Base-by-base conservation (phyloP, 2,329 filamentous ascomycete genomes). In the Cladosporium austrohemisphaericum region DNA sequence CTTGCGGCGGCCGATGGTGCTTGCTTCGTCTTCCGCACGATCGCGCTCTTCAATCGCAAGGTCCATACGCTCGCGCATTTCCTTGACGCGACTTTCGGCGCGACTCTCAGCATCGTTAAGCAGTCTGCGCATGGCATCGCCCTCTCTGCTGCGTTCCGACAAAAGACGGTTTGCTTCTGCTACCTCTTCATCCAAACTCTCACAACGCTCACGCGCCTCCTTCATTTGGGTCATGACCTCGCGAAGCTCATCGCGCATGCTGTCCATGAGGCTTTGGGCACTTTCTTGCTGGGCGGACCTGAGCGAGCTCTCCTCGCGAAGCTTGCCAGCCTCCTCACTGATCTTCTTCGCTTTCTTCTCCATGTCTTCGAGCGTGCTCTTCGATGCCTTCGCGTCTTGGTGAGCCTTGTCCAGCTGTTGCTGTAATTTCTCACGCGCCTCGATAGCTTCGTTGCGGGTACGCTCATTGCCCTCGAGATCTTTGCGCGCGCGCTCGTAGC, bases 41-140 rank as follows among this genome's bases (percentile, higher is more conserved):
- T 98, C 93, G 14, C 93, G 82, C 68, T 98, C 93, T 65, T 96
- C 91, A n/a, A 95, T 79, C 0, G 91, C 91, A 1, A 87, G 77
- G 61, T 97, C 92, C 77, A 97, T 85, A 2, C 86, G 83, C 51
- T 88, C 83, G 47, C 88, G 85, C 83, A 95, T 93, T 56, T 97
- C 92, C 22, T 88, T 83, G 14, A 95, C 80, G 62, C 89, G 87
- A 52, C 76, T 75, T 57, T 97, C 91, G 1, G 91, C 84, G 8
- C 88, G 79, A 52, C 86, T 81, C 65, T 97, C 89, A 7, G 91
- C 88, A 57, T 97, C 92, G 13, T 85, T 84, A 10, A 98, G 74
- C 52, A 97, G 77, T 41, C 90, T 78, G 26, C 93, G 83, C 91
- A 98, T 97, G 1, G 89, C 96, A 71, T 97, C 92, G 20, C 84